These are phyloP conservation scores for Amoeboaphelidium protococcarum DNA, from an alignment of 371 early-diverging fungal genomes.

Conservation along the genomic window DNA sequence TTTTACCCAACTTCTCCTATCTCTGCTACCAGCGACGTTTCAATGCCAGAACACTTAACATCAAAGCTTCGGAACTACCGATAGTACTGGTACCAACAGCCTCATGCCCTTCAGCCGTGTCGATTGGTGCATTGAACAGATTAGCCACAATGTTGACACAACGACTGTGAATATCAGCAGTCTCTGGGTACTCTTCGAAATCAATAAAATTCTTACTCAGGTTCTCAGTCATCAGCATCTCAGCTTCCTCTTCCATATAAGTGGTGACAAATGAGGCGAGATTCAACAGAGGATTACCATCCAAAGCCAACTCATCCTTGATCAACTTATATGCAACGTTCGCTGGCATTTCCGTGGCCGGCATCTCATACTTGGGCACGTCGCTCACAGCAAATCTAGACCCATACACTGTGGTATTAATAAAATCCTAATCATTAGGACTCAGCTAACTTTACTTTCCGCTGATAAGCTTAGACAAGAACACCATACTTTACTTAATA, in stretches of 20 bases:
- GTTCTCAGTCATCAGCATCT: conserved; percentile 34
- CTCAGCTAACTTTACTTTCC: too few species aligned
- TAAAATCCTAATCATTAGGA: too few species aligned
- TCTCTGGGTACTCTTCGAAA: conserved; percentile 36
- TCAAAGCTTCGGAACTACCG: conserved; percentile 44
- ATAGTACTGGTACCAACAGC: conserved; percentile 30
- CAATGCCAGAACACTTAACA: conserved; percentile 36
- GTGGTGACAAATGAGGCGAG: conserved; percentile 44
- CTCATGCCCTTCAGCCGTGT: conserved; percentile 5
- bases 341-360: conserved; percentile 1
- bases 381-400: not conserved
- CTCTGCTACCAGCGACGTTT: conserved; percentile 34
- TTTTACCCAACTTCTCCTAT: conserved; percentile 21
- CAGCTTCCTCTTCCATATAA: conserved; percentile 46
- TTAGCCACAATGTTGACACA: conserved; percentile 38
- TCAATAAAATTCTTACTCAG: conserved; percentile 36
- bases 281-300: conserved; percentile 37
- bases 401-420: not conserved
- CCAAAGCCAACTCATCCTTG: conserved; percentile 15
- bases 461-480: too few species aligned
- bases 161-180: conserved; percentile 16
- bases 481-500: too few species aligned
- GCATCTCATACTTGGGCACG: not conserved
- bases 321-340: conserved; percentile 7
- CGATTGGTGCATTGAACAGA: conserved; percentile 23